Evolutionary conservation across 768 basidiomycete genomes (phyloP).

Genomic region (Leccinum subtestaceum): DNA sequence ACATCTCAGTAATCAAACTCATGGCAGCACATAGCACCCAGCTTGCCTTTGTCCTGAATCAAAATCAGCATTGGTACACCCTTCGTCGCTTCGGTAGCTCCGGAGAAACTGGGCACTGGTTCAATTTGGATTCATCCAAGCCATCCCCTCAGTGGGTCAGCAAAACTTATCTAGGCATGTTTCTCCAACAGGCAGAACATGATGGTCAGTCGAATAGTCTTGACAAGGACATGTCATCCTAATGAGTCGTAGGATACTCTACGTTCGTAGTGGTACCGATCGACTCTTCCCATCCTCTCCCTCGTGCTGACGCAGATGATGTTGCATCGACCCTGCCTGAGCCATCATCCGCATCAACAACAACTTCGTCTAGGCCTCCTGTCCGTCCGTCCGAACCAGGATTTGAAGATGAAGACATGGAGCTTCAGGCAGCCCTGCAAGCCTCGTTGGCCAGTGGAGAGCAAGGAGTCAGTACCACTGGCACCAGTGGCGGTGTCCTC

Average conservation of each 20-base stretch:
- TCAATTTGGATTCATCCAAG: conserved; percentile 81
- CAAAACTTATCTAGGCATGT: conserved; percentile 79
- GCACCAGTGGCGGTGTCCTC: conserved; percentile 3
- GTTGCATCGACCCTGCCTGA: conserved; percentile 64
- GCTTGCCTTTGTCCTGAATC: conserved; percentile 84
- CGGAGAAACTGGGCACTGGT: conserved; percentile 66
- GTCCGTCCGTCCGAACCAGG: conserved; percentile 25
- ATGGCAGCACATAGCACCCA: conserved; percentile 52
- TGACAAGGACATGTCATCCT: conserved; percentile 4
- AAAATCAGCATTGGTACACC: conserved; percentile 87
- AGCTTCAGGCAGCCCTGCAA: conserved; percentile 83
- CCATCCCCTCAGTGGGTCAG: conserved; percentile 77
- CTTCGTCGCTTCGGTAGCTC: conserved; percentile 73
- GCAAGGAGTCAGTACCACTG: neutral
- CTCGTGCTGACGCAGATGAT: conserved; percentile 69
- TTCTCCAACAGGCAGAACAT: conserved; percentile 80
- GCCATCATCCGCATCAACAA: conserved; percentile 31
- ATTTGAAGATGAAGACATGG: conserved; percentile 82
- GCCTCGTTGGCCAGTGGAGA: conserved; percentile 57
- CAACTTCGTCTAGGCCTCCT: conserved; percentile 11
- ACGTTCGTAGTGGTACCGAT: conserved; percentile 72
- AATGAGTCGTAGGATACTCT: conserved; percentile 61
- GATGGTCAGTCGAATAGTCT: conserved; percentile 53
- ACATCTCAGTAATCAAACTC: conserved; percentile 5
- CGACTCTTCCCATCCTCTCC: conserved; percentile 55